Evolutionary conservation across 306 rosid species (phyloP), one percentile per base, ranked within the genome.

Genomic region (Begonia loranthoides): DNA sequence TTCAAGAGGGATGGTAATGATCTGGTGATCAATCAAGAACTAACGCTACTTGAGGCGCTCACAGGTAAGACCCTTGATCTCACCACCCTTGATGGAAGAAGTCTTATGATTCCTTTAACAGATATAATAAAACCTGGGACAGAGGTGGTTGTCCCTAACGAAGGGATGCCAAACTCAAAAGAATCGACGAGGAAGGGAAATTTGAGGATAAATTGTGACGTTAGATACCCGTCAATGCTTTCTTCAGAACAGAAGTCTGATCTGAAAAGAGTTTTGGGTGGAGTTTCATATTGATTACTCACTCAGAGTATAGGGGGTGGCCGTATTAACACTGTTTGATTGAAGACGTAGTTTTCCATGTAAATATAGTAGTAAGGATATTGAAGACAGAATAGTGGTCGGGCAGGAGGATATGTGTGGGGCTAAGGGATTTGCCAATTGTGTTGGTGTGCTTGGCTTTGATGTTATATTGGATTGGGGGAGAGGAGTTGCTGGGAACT

Each of bases 81-180:
- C 16, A 65, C 65, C 24, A 72, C 84, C 45, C 73, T 86, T 52
- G 94, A 90, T 53, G 99, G 94, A 50, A 83, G 99, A 72, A 76
- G 45, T 66, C 77, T 80, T 24, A 3, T 53, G 75, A 60, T 86
- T 63, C 83, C 81, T 12, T 19, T 86, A 54, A 63, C 82, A 3
- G 77, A 78, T 54, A 73, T 90, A 44, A 66, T 83, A 66, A 90
- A 82, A 61, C 94, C 84, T 5, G 94, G 94, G 16, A 59, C 70
- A 10, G 99, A 78, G 65, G 56, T 72, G 15, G 73, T 76, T 41
- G 65, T 86, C 67, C 79, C 84, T 45, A 66, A 73, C 5, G 94
- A 90, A 74, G 99, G 99, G 57, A 90, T 90, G 99, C 99, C 99
- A 2, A 69, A 82, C 45, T 86, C 96, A 13, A 90, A 75, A 68